Evolutionary conservation across 805 yeast genomes (phyloP).

Genomic region (Ogataea pini): DNA sequence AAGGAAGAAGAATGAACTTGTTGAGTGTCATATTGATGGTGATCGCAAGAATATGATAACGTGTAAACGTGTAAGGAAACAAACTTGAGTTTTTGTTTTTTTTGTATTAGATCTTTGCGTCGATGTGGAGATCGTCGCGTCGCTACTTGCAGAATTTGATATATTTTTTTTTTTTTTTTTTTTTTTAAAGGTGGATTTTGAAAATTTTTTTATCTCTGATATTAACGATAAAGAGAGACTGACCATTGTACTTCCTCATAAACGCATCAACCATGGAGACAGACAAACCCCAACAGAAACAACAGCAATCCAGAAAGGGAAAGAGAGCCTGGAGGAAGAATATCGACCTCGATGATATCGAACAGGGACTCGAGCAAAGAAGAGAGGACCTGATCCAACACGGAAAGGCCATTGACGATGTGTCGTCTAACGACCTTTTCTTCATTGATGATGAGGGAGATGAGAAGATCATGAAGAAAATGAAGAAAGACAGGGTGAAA

Average conservation of each 20-base stretch:
- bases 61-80: not conserved
- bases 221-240: not conserved
- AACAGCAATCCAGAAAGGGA: slow-evolving; percentile 86
- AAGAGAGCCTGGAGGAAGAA: slow-evolving; percentile 92
- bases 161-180: slow-evolving; percentile 6
- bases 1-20: slow-evolving; percentile 51
- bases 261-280: slow-evolving; percentile 2
- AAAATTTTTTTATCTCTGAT: slow-evolving; percentile 1
- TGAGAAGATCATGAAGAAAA: slow-evolving; percentile 40
- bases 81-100: slow-evolving; percentile 9
- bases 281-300: slow-evolving; percentile 55
- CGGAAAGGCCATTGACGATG: slow-evolving; percentile 43
- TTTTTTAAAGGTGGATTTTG: not conserved
- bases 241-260: not conserved
- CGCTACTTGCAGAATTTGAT: slow-evolving; percentile 1
- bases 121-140: slow-evolving; percentile 3
- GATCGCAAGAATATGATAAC: not conserved
- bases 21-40: not conserved
- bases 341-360: slow-evolving; percentile 81
- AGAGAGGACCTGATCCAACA: slow-evolving; percentile 60
- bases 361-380: slow-evolving; percentile 63
- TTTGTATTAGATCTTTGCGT: not conserved
- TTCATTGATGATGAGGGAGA: slow-evolving; percentile 71
- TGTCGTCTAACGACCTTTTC: slow-evolving; percentile 51
- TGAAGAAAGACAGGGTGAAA: slow-evolving; percentile 40